Conservation (phyloP, 164 flowering plant genomes). For the Annona squamosa region DNA sequence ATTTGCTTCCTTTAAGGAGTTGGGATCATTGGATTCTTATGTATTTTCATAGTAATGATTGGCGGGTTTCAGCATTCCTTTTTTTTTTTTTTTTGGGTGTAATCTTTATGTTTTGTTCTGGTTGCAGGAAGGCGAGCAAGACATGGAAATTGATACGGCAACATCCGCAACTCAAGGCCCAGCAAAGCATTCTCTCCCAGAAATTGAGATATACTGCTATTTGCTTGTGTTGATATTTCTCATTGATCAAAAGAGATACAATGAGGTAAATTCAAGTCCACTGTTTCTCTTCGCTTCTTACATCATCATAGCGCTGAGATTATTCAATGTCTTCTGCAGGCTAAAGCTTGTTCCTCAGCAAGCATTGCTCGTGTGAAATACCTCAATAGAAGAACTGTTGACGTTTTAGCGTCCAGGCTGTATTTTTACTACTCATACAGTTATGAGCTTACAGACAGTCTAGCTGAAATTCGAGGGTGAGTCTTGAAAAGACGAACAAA, state of each 20-base stretch:
- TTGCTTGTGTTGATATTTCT: conserved; percentile 75
- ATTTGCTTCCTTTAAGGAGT: too few species aligned
- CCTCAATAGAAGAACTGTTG: conserved; percentile 79
- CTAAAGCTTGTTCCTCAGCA: conserved; percentile 82
- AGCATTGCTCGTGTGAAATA: conserved; percentile 71
- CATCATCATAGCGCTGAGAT: not conserved
- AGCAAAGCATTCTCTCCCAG: conserved; percentile 61
- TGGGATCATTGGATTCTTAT: too few species aligned
- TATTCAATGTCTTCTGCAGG: conserved; percentile 34
- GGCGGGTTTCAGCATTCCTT: too few species aligned
- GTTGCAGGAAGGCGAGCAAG: conserved; percentile 70
- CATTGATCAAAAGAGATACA: conserved; percentile 77
- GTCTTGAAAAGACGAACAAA: conserved; percentile 12
- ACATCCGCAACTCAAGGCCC: conserved; percentile 49
- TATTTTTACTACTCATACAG: conserved; percentile 80
- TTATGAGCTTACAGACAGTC: conserved; percentile 90
- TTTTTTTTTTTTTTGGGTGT: too few species aligned
- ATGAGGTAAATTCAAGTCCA: conserved; percentile 43
- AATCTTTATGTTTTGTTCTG: conserved; percentile 1
- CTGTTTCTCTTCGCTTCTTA: not conserved
- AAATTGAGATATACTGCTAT: conserved; percentile 79
- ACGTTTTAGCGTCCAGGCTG: conserved; percentile 67
- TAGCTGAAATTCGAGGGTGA: conserved; percentile 93
- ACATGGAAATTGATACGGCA: conserved; percentile 88
- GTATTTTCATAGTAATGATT: too few species aligned